Percentiles rank a stretch among this genome's conserved stretches.
phyloP scores from a whole-genome alignment of 202 grass and related monocot species.

The Panicum virgatum region DNA sequence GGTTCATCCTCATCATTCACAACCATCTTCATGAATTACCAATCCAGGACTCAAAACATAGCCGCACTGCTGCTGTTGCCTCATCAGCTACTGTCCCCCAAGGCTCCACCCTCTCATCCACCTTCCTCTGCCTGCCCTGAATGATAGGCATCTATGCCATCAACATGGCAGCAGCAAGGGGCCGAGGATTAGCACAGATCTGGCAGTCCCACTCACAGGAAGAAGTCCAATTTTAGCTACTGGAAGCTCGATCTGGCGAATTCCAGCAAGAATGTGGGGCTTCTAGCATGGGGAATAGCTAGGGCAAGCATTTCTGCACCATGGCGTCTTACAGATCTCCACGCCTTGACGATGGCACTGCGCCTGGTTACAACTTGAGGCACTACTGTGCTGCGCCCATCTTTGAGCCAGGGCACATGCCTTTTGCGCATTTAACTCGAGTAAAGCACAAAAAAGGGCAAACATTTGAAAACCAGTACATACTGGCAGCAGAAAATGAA shows the following conservation, averaged over 20 bases:
- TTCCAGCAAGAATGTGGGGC: not conserved
- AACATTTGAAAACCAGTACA: not conserved
- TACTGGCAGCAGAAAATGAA: not conserved
- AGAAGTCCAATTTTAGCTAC: not conserved
- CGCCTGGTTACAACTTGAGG: not conserved
- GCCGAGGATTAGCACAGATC: not conserved
- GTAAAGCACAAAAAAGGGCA: not conserved
- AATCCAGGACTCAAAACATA: not conserved
- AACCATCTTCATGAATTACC: not conserved
- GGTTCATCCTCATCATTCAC: not conserved
- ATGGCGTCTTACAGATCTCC: not conserved
- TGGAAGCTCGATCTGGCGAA: not conserved
- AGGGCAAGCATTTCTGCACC: not conserved
- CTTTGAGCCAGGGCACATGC: not conserved
- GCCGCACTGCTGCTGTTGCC: too few species aligned
- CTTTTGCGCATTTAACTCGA: not conserved
- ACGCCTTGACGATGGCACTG: not conserved
- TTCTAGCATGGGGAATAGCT: not conserved
- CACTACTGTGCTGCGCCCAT: too few species aligned
- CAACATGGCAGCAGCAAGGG: not conserved
- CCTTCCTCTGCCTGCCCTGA: not conserved
- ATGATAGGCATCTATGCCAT: not conserved
- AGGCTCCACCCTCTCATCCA: not conserved
- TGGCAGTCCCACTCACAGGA: not conserved
- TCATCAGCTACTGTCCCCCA: not conserved